Conservation (phyloP, 768 basidiomycete genomes). For the Porphyrellus cyaneotinctus region DNA sequence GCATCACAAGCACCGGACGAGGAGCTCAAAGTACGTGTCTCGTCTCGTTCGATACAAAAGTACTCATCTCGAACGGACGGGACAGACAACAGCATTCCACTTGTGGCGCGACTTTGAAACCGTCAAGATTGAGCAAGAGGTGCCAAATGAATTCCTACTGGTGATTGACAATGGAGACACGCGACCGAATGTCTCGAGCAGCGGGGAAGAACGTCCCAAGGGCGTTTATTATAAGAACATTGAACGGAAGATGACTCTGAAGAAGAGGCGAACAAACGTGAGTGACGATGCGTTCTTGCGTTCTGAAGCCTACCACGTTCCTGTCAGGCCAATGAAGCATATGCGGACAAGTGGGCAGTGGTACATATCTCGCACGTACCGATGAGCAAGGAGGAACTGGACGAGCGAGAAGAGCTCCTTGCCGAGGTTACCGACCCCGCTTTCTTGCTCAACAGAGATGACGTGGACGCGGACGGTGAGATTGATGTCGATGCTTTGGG, state of each 20-base stretch:
- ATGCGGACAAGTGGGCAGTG: conserved; percentile 78
- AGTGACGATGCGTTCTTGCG: conserved; percentile 24
- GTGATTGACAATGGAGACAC: conserved; percentile 62
- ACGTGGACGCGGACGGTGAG: conserved; percentile 62
- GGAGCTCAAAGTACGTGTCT: conserved; percentile 48
- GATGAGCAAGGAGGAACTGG: conserved; percentile 70
- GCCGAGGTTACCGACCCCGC: conserved; percentile 72
- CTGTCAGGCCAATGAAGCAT: conserved; percentile 60
- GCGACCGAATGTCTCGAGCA: conserved; percentile 32
- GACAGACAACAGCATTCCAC: conserved; percentile 65
- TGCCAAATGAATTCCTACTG: conserved; percentile 78
- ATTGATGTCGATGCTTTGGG: conserved; percentile 53
- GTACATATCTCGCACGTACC: conserved; percentile 68
- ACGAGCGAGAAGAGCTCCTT: conserved; percentile 73
- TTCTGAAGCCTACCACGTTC: background rate
- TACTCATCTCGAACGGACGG: background rate
- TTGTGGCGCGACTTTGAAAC: conserved; percentile 85
- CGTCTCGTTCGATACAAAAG: background rate
- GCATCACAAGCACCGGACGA: conserved; percentile 48
- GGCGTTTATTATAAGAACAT: conserved; percentile 90
- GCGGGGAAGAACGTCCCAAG: conserved; percentile 41
- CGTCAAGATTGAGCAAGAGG: conserved; percentile 81
- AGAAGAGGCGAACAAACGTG: conserved; percentile 80
- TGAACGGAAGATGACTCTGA: conserved; percentile 81
- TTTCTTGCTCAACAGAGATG: conserved; percentile 45